phyloP scores from a whole-genome alignment of 1,139 yeast species.

The Kodamaea suecica region DNA sequence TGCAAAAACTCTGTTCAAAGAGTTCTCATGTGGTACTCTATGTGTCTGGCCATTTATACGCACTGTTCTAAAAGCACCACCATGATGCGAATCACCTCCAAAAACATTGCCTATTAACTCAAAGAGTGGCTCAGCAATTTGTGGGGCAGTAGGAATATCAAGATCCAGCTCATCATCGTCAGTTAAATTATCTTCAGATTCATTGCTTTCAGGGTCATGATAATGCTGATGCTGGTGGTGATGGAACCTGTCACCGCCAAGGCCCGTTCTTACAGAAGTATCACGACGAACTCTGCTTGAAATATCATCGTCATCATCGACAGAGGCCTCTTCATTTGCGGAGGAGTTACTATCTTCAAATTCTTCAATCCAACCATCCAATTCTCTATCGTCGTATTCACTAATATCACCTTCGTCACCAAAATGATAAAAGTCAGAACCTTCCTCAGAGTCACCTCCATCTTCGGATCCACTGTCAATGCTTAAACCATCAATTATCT shows the following conservation, averaged over 20 bases:
- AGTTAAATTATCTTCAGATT: slow-evolving; percentile 5
- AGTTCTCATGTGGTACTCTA: slow-evolving; percentile 8
- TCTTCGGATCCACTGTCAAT: slow-evolving; percentile 24
- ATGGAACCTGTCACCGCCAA: slow-evolving; percentile 1
- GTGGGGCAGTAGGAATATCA: slow-evolving; percentile 8
- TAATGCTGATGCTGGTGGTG: neutral
- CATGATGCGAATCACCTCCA: slow-evolving; percentile 8
- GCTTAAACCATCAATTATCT: slow-evolving; percentile 42
- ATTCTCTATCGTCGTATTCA: slow-evolving; percentile 40
- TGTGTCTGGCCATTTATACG: slow-evolving; percentile 13
- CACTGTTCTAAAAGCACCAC: slow-evolving; percentile 10
- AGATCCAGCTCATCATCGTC: slow-evolving; percentile 6
- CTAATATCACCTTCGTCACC: slow-evolving; percentile 26
- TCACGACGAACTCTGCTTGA: neutral
- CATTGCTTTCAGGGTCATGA: slow-evolving; percentile 9
- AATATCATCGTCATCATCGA: slow-evolving; percentile 14
- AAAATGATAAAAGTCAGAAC: slow-evolving; percentile 32
- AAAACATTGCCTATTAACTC: slow-evolving; percentile 15
- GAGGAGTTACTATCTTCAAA: slow-evolving; percentile 21
- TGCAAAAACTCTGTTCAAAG: slow-evolving; percentile 11
- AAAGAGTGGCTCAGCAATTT: slow-evolving; percentile 7
- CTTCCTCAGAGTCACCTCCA: slow-evolving; percentile 31
- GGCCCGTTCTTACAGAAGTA: too few relatives aligned
- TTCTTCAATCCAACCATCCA: slow-evolving; percentile 47
- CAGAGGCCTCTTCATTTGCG: slow-evolving; percentile 8